Conservation (phyloP, 2,329 filamentous ascomycete genomes). For the Penicillium sp. region DNA sequence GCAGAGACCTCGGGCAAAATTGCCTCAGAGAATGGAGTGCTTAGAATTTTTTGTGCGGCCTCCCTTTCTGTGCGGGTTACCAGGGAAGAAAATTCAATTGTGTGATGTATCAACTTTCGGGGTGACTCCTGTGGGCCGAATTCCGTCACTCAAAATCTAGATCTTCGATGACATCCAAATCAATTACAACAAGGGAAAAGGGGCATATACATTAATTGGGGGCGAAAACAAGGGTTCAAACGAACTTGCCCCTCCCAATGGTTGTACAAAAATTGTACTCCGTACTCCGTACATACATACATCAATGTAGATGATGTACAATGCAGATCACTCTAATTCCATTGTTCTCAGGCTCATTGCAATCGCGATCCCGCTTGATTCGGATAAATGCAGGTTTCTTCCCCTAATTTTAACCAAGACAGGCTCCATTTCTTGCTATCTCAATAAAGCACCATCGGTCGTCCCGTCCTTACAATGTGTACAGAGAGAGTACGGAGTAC, state of each 20-base stretch:
- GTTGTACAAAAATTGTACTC: neutral
- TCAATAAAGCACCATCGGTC: neutral
- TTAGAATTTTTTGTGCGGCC: neutral
- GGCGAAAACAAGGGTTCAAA: neutral
- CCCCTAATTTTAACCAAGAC: neutral
- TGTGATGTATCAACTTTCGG: slow-evolving; percentile 10
- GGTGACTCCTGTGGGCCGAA: neutral
- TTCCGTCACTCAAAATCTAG: neutral
- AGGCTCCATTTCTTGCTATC: neutral
- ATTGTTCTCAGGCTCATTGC: slow-evolving; percentile 7
- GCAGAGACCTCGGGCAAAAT: slow-evolving; percentile 1
- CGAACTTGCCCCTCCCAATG: neutral
- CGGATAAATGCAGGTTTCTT: neutral
- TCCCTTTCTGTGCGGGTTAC: neutral
- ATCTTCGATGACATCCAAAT: neutral
- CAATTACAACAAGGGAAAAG: neutral
- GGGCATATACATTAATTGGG: neutral
- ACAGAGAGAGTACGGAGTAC: neutral
- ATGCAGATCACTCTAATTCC: slow-evolving; percentile 14
- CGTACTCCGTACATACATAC: neutral
- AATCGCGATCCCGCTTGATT: slow-evolving; percentile 4
- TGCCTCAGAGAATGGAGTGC: neutral
- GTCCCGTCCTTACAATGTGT: slow-evolving; percentile 14
- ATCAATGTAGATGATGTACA: slow-evolving; percentile 4
- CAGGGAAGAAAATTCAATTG: neutral